Evolutionary conservation across 306 rosid species (phyloP).

Genomic region (Trifolium fragiferum): DNA sequence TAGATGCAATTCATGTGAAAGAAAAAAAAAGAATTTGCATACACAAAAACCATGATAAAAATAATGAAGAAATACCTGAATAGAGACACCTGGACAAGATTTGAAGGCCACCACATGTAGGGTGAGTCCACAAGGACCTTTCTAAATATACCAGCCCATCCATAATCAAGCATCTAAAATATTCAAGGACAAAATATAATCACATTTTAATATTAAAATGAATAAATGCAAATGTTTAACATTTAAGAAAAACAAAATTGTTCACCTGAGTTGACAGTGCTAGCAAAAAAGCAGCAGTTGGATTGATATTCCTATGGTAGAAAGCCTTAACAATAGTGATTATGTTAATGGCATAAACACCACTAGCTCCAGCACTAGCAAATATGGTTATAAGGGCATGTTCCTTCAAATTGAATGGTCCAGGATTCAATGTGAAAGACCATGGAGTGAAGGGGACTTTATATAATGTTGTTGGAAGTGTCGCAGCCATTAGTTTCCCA

Average conservation of each 20-base stretch:
- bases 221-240: background rate
- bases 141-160: conserved; percentile 95
- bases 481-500: conserved; percentile 87
- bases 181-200: background rate
- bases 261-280: conserved; percentile 81
- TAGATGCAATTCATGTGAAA: background rate
- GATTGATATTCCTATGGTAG: conserved; percentile 63
- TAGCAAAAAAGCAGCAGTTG: conserved; percentile 66
- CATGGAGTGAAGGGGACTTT: conserved; percentile 56
- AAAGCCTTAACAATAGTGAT: conserved; percentile 86
- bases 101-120: conserved; percentile 97
- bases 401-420: conserved; percentile 80
- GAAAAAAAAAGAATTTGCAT: background rate
- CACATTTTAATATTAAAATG: background rate
- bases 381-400: conserved; percentile 85
- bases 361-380: conserved; percentile 69
- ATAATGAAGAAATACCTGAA: conserved; percentile 57
- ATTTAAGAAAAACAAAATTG: background rate
- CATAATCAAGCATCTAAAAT: conserved; percentile 88
- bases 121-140: conserved; percentile 85
- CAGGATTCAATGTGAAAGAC: conserved; percentile 78
- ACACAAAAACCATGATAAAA: background rate
- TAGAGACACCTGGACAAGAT: conserved; percentile 84
- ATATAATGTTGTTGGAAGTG: conserved; percentile 50
- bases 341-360: conserved; percentile 78